These are phyloP conservation scores for Hymenoscyphus repandus DNA, from an alignment of 2,329 filamentous ascomycete genomes.

Conservation along the genomic window DNA sequence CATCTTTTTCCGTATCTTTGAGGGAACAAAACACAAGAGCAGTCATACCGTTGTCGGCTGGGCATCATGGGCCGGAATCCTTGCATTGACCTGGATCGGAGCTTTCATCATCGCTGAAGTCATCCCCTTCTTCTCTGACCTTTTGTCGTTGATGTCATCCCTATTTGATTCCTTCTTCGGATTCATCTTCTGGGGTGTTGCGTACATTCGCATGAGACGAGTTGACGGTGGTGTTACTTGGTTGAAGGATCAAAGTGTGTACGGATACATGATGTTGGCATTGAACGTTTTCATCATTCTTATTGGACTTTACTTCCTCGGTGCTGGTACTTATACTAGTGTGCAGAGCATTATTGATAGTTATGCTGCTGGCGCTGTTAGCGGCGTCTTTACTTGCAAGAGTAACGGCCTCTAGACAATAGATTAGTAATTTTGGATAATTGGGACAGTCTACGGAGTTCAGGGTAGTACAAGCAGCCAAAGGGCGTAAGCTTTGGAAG, in stretches of 20 bases:
- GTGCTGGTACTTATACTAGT: slow-evolving; percentile 73
- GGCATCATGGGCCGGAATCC: slow-evolving; percentile 70
- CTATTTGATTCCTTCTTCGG: slow-evolving; percentile 91
- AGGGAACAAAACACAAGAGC: slow-evolving; percentile 71
- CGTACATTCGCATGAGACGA: slow-evolving; percentile 70
- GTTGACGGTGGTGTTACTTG: slow-evolving; percentile 52
- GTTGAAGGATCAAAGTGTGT: slow-evolving; percentile 23
- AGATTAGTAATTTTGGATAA: background rate
- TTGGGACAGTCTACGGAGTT: background rate
- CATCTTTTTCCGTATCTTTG: slow-evolving; percentile 85
- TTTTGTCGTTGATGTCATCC: slow-evolving; percentile 73
- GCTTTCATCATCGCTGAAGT: slow-evolving; percentile 89
- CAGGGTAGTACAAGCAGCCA: too few relatives aligned
- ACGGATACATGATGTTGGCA: slow-evolving; percentile 47
- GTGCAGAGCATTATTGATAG: slow-evolving; percentile 71
- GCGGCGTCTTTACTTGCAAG: slow-evolving; percentile 69
- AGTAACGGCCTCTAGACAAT: slow-evolving; percentile 53
- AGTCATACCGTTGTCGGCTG: slow-evolving; percentile 79
- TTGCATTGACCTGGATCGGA: slow-evolving; percentile 72
- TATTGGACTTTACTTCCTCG: slow-evolving; percentile 76
- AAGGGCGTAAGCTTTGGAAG: too few relatives aligned
- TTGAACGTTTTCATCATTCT: slow-evolving; percentile 70
- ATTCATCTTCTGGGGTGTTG: slow-evolving; percentile 91
- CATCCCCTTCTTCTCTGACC: slow-evolving; percentile 81
- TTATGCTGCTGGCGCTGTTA: slow-evolving; percentile 59